These are phyloP conservation scores for Avena eriantha DNA, from an alignment of 176 grass and related monocot genomes.

Conservation along the genomic window DNA sequence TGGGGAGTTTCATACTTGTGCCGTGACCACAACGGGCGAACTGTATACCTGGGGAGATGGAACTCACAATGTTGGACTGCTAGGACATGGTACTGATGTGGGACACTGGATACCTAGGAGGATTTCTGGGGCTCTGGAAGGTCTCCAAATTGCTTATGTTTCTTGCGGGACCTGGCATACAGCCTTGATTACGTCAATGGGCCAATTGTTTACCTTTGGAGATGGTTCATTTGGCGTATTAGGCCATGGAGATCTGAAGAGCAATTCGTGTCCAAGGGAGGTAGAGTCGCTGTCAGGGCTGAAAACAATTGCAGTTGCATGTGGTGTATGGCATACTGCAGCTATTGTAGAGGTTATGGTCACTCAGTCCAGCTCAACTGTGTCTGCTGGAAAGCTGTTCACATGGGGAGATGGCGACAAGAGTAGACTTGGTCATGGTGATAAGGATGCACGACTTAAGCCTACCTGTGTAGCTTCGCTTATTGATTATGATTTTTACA, in stretches of 20 bases:
- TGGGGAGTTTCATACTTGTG: slow-evolving; percentile 96
- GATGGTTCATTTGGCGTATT: slow-evolving; percentile 96
- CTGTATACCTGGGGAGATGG: slow-evolving; percentile 98
- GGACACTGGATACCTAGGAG: slow-evolving; percentile 97
- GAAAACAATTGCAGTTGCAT: slow-evolving; percentile 85
- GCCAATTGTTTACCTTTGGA: slow-evolving; percentile 92
- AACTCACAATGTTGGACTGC: slow-evolving; percentile 80
- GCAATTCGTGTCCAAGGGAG: slow-evolving; percentile 67
- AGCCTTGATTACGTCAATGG: slow-evolving; percentile 81
- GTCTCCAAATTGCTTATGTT: slow-evolving; percentile 80
- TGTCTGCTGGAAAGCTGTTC: slow-evolving; percentile 86
- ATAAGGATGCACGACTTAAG: slow-evolving; percentile 83
- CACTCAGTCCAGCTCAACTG: slow-evolving; percentile 61
- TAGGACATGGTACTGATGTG: slow-evolving; percentile 86
- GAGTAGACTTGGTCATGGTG: slow-evolving; percentile 89
- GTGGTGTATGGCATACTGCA: slow-evolving; percentile 95
- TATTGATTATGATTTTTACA: slow-evolving; percentile 94
- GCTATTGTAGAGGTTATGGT: slow-evolving; percentile 84
- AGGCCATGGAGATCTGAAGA: slow-evolving; percentile 79
- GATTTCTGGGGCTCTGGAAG: slow-evolving; percentile 80
- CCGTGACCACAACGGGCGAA: slow-evolving; percentile 73
- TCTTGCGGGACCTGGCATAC: slow-evolving; percentile 97
- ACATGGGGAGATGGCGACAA: slow-evolving; percentile 99
- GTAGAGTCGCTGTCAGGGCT: slow-evolving; percentile 83
- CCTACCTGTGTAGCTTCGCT: slow-evolving; percentile 88